These are phyloP conservation scores for Trichoderma sp. DNA, from an alignment of 2,329 filamentous ascomycete species.

Conservation along the genomic window DNA sequence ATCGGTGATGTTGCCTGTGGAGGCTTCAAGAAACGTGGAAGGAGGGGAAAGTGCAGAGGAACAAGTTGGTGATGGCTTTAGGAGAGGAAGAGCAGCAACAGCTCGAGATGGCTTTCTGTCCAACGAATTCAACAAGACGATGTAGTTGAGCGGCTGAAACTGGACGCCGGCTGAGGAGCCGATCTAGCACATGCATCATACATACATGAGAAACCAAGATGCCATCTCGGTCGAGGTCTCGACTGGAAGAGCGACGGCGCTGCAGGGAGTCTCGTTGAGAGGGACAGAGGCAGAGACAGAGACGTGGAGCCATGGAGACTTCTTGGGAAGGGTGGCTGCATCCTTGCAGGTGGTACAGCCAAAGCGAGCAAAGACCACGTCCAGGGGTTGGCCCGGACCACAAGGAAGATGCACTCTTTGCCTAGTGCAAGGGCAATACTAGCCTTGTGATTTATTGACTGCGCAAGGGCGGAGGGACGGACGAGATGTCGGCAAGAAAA, in stretches of 20 bases:
- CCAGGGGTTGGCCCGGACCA: constrained; percentile 21
- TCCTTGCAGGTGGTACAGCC: constrained; percentile 16
- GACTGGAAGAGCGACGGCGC: not conserved
- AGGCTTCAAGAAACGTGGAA: not conserved
- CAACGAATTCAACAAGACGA: not conserved
- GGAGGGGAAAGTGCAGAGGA: not conserved
- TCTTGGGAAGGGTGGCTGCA: constrained; percentile 14
- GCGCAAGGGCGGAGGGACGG: constrained; percentile 3
- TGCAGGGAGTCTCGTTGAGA: constrained; percentile 18
- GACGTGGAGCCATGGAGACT: constrained; percentile 6
- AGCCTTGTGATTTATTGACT: constrained; percentile 20
- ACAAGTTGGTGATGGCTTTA: not conserved
- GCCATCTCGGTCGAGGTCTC: not conserved
- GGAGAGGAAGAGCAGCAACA: not conserved
- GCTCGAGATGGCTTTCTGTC: not conserved
- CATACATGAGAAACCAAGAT: constrained; percentile 8
- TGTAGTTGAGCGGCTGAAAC: constrained; percentile 2
- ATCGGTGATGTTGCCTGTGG: constrained; percentile 11
- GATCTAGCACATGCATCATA: constrained; percentile 21
- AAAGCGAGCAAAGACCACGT: constrained; percentile 24
- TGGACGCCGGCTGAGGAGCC: constrained; percentile 9
- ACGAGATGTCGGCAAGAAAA: not conserved
- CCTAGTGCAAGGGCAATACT: constrained; percentile 14
- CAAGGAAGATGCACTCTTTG: constrained; percentile 19
- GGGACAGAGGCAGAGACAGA: not conserved